These are phyloP conservation scores for Aspergillus indologenus DNA, from an alignment of 495 filamentous ascomycete species.

Conservation along the genomic window DNA sequence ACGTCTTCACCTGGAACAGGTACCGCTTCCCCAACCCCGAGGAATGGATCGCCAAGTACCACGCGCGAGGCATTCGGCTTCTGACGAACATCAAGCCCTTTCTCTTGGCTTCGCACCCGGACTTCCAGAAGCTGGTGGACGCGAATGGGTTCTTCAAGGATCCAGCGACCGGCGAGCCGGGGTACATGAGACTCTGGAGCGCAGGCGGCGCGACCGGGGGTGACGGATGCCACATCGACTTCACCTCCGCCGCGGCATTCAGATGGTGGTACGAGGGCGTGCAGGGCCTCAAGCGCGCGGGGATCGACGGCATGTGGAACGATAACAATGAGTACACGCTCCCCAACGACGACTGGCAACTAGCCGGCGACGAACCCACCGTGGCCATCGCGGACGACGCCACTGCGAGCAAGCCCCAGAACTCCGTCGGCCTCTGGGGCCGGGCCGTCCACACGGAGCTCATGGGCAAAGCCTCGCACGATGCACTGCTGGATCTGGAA, in stretches of 20 bases:
- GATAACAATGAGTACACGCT: constrained; percentile 74
- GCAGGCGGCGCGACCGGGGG: constrained; percentile 64
- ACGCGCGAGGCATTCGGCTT: constrained; percentile 59
- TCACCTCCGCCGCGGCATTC: constrained; percentile 61
- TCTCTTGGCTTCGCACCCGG: constrained; percentile 60
- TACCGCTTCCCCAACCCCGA: constrained; percentile 64
- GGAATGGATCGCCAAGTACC: constrained; percentile 56
- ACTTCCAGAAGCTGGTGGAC: constrained; percentile 53
- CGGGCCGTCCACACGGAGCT: constrained; percentile 63
- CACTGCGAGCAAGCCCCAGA: constrained; percentile 27
- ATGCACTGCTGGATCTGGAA: constrained; percentile 53
- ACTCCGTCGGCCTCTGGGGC: constrained; percentile 59
- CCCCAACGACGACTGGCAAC: constrained; percentile 60
- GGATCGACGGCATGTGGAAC: constrained; percentile 72
- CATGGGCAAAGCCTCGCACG: constrained; percentile 62
- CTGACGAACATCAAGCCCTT: constrained; percentile 73
- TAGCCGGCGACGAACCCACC: constrained; percentile 48
- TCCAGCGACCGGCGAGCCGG: constrained; percentile 48
- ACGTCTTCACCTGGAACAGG: constrained; percentile 69
- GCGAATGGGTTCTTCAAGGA: constrained; percentile 60
- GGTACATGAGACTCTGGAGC: constrained; percentile 62
- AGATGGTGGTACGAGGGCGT: constrained; percentile 68
- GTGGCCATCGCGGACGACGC: constrained; percentile 20
- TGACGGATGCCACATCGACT: constrained; percentile 68
- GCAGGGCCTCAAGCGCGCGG: constrained; percentile 53